phyloP scores from a whole-genome alignment of 2,329 filamentous ascomycete species.

The Colletotrichum horii region DNA sequence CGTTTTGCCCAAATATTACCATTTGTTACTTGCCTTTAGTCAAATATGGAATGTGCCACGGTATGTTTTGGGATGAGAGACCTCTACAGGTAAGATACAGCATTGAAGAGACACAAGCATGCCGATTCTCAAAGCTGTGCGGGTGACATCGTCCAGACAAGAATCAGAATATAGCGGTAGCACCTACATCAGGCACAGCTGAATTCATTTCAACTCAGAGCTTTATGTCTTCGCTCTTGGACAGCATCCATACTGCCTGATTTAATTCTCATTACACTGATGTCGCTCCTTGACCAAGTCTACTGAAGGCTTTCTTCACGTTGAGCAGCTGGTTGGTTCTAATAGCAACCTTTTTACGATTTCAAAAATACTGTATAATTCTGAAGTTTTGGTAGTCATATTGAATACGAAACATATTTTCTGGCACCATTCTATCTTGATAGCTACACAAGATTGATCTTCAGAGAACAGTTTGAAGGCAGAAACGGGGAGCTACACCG shows the following conservation, averaged over 20 bases:
- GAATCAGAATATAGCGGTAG: neutral
- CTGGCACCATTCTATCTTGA: neutral
- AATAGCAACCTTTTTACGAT: neutral
- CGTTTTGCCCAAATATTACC: neutral
- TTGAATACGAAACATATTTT: neutral
- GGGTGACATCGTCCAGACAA: neutral
- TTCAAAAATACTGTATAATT: accelerated
- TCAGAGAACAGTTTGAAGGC: neutral
- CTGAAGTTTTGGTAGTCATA: neutral
- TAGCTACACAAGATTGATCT: neutral
- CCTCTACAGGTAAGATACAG: neutral
- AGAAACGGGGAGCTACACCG: neutral
- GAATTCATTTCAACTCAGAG: too few relatives aligned
- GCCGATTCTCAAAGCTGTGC: too few relatives aligned
- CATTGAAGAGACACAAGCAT: too few relatives aligned
- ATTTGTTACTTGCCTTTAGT: neutral
- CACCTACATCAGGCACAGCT: too few relatives aligned
- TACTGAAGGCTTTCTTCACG: neutral
- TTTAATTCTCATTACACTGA: neutral
- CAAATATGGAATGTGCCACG: accelerated
- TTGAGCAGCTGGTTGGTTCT: neutral
- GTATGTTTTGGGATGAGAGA: neutral
- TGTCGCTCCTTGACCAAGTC: neutral
- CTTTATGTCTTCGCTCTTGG: too few relatives aligned
- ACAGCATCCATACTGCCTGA: neutral